Conservation (phyloP, 192 early-diverging fungal species). For the Allomyces arbusculus region DNA sequence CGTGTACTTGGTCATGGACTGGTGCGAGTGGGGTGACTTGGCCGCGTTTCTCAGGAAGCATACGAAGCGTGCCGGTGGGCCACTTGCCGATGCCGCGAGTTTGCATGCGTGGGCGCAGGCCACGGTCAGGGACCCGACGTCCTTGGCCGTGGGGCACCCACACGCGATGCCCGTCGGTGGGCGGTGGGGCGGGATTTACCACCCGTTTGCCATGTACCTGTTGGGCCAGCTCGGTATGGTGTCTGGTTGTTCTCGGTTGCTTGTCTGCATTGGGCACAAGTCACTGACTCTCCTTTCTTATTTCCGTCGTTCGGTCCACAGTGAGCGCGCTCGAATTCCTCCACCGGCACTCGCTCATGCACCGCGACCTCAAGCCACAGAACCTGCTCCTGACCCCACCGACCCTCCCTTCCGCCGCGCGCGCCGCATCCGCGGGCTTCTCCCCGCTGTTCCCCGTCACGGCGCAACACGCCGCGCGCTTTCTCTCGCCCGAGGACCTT, state of each 20-base stretch:
- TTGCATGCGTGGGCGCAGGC: not conserved
- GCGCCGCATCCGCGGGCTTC: not conserved
- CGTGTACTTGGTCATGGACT: constrained; percentile 96
- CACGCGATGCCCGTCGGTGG: constrained; percentile 13
- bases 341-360: constrained; percentile 66
- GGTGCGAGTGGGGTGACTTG: constrained; percentile 85
- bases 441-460: constrained; percentile 12
- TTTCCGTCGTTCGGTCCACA: constrained; percentile 6
- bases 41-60: constrained; percentile 65
- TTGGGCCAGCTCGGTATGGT: constrained; percentile 55
- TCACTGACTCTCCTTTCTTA: not conserved
- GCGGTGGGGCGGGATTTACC: constrained; percentile 56
- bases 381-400: constrained; percentile 4
- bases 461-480: not conserved
- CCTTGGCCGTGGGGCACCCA: constrained; percentile 13
- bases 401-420: not conserved
- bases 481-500: constrained; percentile 6
- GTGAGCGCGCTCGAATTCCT: constrained; percentile 76
- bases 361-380: constrained; percentile 96
- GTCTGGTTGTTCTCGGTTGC: not conserved
- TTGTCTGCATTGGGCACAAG: no score
- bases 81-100: constrained; percentile 1
- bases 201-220: constrained; percentile 64
- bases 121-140: not conserved
- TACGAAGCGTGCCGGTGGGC: constrained; percentile 12